Percentiles rank a stretch among this genome's conserved stretches.
Conservation (phyloP, 306 rosid species). For the Vachellia pachyceras region DNA sequence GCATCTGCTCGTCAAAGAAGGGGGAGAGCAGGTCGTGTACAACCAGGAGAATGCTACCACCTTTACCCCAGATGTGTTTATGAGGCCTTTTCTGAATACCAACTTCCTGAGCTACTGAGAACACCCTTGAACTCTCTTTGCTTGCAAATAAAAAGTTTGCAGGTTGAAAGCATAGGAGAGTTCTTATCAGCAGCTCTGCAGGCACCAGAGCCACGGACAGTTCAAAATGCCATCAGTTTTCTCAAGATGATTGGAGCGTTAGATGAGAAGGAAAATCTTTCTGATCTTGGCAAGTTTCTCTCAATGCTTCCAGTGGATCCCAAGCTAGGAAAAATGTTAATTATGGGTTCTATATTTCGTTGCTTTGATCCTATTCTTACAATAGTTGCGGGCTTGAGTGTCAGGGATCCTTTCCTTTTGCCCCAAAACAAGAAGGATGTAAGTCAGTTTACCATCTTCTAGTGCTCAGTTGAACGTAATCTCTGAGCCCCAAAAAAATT, state of each 20-base stretch:
- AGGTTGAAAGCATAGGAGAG: slow-evolving; percentile 89
- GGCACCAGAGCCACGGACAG: slow-evolving; percentile 84
- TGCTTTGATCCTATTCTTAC: slow-evolving; percentile 99
- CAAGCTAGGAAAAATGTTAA: slow-evolving; percentile 94
- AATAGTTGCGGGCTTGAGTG: slow-evolving; percentile 90
- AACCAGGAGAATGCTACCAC: slow-evolving; percentile 95
- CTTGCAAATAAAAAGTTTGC: slow-evolving; percentile 97
- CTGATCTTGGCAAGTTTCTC: slow-evolving; percentile 87
- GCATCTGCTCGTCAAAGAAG: slow-evolving; percentile 98
- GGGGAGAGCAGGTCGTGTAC: slow-evolving; percentile 99
- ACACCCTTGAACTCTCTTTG: slow-evolving; percentile 97
- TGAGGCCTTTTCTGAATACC: slow-evolving; percentile 91
- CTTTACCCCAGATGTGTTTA: slow-evolving; percentile 90
- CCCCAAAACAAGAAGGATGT: slow-evolving; percentile 97
- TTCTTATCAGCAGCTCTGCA: slow-evolving; percentile 95
- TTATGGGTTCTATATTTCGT: slow-evolving; percentile 91
- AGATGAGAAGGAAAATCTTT: slow-evolving; percentile 86
- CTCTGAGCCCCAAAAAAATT: background rate
- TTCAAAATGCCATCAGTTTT: slow-evolving; percentile 92
- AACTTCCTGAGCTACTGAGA: slow-evolving; percentile 95
- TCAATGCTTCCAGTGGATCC: slow-evolving; percentile 97
- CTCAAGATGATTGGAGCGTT: slow-evolving; percentile 92
- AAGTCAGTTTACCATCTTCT: slow-evolving; percentile 50
- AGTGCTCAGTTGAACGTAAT: slow-evolving; percentile 16
- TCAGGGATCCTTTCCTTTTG: slow-evolving; percentile 96